These are phyloP conservation scores for Metschnikowia orientalis DNA, from an alignment of 805 yeast species.

Conservation along the genomic window DNA sequence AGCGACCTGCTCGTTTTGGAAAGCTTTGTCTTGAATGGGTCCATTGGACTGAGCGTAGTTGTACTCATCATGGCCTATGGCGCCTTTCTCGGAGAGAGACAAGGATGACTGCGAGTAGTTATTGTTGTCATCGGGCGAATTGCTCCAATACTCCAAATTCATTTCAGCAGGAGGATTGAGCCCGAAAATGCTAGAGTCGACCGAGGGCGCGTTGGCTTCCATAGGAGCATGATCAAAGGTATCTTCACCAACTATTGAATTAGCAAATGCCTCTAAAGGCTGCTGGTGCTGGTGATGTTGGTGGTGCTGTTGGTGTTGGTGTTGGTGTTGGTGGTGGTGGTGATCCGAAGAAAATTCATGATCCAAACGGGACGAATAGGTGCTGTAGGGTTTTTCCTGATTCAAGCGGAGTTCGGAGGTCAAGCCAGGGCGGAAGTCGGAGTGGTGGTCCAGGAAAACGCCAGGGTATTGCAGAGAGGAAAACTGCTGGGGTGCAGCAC, in stretches of 20 bases:
- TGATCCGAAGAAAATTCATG: no score
- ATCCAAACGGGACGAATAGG: no score
- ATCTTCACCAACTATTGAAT: no score
- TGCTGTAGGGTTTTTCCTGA: no score
- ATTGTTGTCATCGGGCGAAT: background rate
- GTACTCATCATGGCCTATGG: background rate
- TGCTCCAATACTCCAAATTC: background rate
- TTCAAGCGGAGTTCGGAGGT: no score
- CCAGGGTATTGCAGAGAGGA: slow-evolving; percentile 1
- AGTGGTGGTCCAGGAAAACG: background rate
- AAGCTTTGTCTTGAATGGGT: background rate
- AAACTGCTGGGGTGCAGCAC: slow-evolving; percentile 32
- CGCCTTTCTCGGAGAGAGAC: background rate
- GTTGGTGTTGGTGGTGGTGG: no score
- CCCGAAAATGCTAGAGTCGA: no score
- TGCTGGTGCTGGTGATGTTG: no score
- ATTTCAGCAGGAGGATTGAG: background rate
- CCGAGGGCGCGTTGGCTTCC: no score
- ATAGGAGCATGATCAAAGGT: no score
- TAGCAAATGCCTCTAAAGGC: no score
- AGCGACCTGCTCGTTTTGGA: slow-evolving; percentile 26
- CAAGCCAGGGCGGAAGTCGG: background rate
- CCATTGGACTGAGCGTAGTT: background rate
- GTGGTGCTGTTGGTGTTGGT: no score
- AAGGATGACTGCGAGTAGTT: slow-evolving; percentile 2